phyloP scores from a whole-genome alignment of 2,329 filamentous ascomycete species.

The Trichoderma brevicompactum region DNA sequence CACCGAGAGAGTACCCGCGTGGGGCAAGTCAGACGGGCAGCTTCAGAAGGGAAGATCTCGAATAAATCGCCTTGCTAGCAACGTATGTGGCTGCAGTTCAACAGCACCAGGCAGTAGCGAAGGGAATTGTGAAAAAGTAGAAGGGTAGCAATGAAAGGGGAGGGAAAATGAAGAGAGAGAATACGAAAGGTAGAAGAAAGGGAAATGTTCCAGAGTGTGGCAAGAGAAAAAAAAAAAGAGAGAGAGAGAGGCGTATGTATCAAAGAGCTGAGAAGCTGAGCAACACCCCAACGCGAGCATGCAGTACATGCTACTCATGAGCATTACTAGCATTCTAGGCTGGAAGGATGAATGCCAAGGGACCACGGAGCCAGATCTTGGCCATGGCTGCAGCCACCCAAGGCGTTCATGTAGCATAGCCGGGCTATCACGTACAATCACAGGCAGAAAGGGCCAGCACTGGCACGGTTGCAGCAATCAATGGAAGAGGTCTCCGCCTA shows the following conservation, averaged over 20 bases:
- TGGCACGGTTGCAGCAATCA: constrained; percentile 14
- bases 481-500: background rate
- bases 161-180: background rate
- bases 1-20: constrained; percentile 13
- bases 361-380: constrained; percentile 22
- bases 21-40: background rate
- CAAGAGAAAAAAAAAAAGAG: background rate
- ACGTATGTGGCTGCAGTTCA: background rate
- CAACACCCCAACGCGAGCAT: background rate
- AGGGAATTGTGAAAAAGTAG: background rate
- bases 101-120: background rate
- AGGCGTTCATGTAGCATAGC: constrained; percentile 21
- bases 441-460: constrained; percentile 8
- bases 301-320: constrained; percentile 8
- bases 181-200: constrained; percentile 4
- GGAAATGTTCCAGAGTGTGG: background rate
- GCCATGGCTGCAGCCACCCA: constrained; percentile 28
- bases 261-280: constrained; percentile 24
- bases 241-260: constrained; percentile 21
- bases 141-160: background rate
- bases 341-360: constrained; percentile 19
- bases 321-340: constrained; percentile 10
- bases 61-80: background rate
- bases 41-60: background rate
- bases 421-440: constrained; percentile 7